Evolutionary conservation across 192 early-diverging fungal species (phyloP).

Genomic region (Lunasporangiospora selenospora): DNA sequence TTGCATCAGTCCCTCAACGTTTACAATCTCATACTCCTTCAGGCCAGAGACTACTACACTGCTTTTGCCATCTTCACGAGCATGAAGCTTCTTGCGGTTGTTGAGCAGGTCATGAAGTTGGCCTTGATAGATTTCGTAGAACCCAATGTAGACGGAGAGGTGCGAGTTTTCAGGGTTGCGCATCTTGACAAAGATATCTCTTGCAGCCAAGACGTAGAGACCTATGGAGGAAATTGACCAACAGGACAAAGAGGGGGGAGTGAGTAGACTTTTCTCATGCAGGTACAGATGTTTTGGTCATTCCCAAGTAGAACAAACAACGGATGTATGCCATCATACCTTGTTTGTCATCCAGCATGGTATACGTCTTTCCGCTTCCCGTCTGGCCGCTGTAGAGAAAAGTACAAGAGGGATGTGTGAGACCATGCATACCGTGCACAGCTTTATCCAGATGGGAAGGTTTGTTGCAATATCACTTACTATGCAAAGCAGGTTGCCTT

Average conservation of each 20-base stretch:
- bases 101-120: conserved; percentile 95
- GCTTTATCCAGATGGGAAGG: background rate
- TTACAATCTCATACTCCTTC: conserved; percentile 86
- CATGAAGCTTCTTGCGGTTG: conserved; percentile 89
- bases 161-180: conserved; percentile 73
- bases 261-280: too few relatives aligned
- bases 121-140: conserved; percentile 98
- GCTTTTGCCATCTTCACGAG: conserved; percentile 95
- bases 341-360: conserved; percentile 89
- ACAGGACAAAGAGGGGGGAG: background rate
- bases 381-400: conserved; percentile 75
- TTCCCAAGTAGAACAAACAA: background rate
- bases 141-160: conserved; percentile 83
- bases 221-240: background rate
- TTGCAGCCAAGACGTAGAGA: conserved; percentile 90
- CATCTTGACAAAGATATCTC: conserved; percentile 88
- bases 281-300: too few relatives aligned
- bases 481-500: conserved; percentile 99
- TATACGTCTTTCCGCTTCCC: conserved; percentile 95
- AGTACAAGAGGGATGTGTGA: background rate
- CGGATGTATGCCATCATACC: conserved; percentile 50
- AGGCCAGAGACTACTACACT: conserved; percentile 93
- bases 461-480: conserved; percentile 52
- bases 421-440: background rate
- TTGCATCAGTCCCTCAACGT: conserved; percentile 86